Percentiles rank a stretch among this genome's conserved stretches.
These are phyloP conservation scores for Syzygium syzygioides DNA, from an alignment of 441 rosid species.

Conservation along the genomic window DNA sequence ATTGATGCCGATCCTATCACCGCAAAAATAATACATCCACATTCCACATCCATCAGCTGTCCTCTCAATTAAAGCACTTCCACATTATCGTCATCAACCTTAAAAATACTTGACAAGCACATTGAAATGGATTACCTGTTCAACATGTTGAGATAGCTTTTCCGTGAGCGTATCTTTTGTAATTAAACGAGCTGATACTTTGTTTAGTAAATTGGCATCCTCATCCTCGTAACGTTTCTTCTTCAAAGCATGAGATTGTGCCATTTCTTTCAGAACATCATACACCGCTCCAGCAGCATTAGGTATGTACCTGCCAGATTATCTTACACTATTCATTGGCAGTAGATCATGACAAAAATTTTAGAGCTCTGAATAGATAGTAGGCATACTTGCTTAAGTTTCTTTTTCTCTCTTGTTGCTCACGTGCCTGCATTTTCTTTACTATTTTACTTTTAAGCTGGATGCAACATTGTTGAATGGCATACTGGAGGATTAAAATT, in stretches of 20 bases:
- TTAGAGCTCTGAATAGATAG: neutral
- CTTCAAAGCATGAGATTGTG: constrained; percentile 46
- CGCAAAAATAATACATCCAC: neutral
- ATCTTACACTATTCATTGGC: neutral
- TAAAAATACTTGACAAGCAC: neutral
- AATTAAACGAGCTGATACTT: constrained; percentile 50
- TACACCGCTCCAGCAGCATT: constrained; percentile 79
- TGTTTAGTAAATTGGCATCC: constrained; percentile 46
- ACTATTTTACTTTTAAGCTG: constrained; percentile 89
- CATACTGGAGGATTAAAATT: constrained; percentile 45
- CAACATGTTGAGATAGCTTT: constrained; percentile 81
- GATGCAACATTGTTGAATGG: constrained; percentile 92
- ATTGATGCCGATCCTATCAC: neutral
- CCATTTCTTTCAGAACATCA: constrained; percentile 71
- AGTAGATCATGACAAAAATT: neutral
- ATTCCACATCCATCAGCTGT: neutral
- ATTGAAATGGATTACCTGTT: constrained; percentile 45
- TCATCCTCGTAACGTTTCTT: constrained; percentile 46
- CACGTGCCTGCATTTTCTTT: constrained; percentile 83
- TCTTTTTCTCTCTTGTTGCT: constrained; percentile 90
- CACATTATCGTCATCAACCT: neutral
- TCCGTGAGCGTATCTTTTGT: constrained; percentile 68
- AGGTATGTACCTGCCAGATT: constrained; percentile 70
- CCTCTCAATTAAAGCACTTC: neutral
- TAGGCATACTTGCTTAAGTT: constrained; percentile 72